Evolutionary conservation across 2,329 filamentous ascomycete genomes (phyloP).

Genomic region (Westerdykella aurantiaca): DNA sequence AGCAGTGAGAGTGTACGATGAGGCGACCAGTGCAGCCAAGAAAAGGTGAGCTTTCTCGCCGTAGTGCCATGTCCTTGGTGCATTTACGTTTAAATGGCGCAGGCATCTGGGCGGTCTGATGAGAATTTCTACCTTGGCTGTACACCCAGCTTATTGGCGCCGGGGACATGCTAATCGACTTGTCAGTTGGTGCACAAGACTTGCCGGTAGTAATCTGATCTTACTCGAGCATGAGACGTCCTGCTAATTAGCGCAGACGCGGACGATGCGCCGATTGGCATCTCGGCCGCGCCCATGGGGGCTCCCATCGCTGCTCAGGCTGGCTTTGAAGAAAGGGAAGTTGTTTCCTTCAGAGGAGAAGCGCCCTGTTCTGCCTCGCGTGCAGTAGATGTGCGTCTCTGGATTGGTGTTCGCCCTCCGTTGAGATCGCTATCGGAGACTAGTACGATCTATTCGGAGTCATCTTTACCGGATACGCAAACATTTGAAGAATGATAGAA

Average conservation of each 20-base stretch:
- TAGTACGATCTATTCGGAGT: slow-evolving; percentile 7
- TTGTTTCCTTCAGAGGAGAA: slow-evolving; percentile 13
- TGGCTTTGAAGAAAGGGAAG: slow-evolving; percentile 22
- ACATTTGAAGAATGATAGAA: not conserved
- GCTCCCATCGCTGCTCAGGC: slow-evolving; percentile 18
- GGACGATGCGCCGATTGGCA: slow-evolving; percentile 4
- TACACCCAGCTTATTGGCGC: slow-evolving; percentile 23
- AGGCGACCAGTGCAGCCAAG: slow-evolving; percentile 19
- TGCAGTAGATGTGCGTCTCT: slow-evolving; percentile 12
- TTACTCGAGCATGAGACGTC: slow-evolving; percentile 6
- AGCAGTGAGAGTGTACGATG: slow-evolving; percentile 14
- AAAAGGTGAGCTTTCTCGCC: slow-evolving; percentile 11
- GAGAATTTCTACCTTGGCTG: slow-evolving; percentile 18
- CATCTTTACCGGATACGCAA: slow-evolving; percentile 1
- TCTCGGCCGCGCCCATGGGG: slow-evolving; percentile 24
- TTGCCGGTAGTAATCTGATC: slow-evolving; percentile 21
- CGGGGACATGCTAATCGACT: slow-evolving; percentile 22
- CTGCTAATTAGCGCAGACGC: not conserved
- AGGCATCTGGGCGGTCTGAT: slow-evolving; percentile 13
- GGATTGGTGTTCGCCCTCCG: slow-evolving; percentile 14
- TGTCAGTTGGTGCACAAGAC: slow-evolving; percentile 19
- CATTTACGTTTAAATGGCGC: not conserved
- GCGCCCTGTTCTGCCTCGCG: not conserved
- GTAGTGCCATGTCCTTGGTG: not conserved
- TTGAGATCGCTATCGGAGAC: slow-evolving; percentile 7